Evolutionary conservation across 176 grass and related monocot species (phyloP).

Genomic region (Zea luxurians): DNA sequence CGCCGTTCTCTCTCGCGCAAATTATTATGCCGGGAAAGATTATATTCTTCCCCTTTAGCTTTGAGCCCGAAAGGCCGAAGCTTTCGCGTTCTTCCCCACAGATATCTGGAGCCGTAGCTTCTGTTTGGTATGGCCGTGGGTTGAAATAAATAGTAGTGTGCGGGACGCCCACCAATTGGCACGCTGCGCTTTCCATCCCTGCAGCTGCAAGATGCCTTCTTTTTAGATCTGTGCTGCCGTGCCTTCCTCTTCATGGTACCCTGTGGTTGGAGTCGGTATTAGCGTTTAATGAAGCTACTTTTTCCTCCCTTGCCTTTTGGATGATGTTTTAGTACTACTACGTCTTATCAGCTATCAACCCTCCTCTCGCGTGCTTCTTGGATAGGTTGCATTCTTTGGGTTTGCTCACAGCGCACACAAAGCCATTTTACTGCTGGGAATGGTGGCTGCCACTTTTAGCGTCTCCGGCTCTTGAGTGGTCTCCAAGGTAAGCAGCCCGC

Average conservation of each 20-base stretch:
- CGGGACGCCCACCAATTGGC: slow-evolving; percentile 28
- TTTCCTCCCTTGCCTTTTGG: slow-evolving; percentile 25
- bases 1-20: slow-evolving; percentile 1
- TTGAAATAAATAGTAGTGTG: neutral
- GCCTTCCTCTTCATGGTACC: slow-evolving; percentile 43
- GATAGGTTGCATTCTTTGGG: slow-evolving; percentile 42
- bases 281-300: slow-evolving; percentile 39
- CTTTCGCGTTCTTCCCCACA: slow-evolving; percentile 47
- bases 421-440: slow-evolving; percentile 26
- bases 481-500: slow-evolving; percentile 35
- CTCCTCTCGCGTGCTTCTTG: slow-evolving; percentile 35
- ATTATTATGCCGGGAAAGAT: slow-evolving; percentile 22
- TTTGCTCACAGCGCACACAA: slow-evolving; percentile 17
- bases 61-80: slow-evolving; percentile 13
- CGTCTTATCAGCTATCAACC: slow-evolving; percentile 18
- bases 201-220: slow-evolving; percentile 34
- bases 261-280: slow-evolving; percentile 39
- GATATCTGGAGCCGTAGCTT: slow-evolving; percentile 13
- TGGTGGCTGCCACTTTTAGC: slow-evolving; percentile 31
- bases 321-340: slow-evolving; percentile 29
- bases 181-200: slow-evolving; percentile 35
- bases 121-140: slow-evolving; percentile 20
- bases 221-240: slow-evolving; percentile 44
- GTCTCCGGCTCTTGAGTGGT: slow-evolving; percentile 27
- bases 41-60: slow-evolving; percentile 13